Evolutionary conservation across 1,139 yeast species (phyloP).

Genomic region (Geotrichum phurueaensis): DNA sequence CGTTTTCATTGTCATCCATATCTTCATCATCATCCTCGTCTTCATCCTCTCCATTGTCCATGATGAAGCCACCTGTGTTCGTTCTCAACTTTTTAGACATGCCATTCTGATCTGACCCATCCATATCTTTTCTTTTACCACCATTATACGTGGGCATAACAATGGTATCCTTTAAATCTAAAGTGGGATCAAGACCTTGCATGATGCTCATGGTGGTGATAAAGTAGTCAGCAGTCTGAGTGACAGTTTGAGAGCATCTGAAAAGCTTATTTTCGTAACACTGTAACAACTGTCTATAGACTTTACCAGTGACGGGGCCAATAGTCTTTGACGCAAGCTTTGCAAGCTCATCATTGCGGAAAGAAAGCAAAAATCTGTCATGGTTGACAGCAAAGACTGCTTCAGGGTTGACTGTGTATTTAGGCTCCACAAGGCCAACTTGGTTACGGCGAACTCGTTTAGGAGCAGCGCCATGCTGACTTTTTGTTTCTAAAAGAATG

Average conservation of each 20-base stretch:
- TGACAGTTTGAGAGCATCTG: conserved; percentile 28
- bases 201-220: conserved; percentile 34
- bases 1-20: conserved; percentile 24
- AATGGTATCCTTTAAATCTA: conserved; percentile 29
- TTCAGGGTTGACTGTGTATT: conserved; percentile 26
- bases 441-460: conserved; percentile 11
- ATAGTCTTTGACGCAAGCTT: conserved; percentile 61
- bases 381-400: conserved; percentile 59
- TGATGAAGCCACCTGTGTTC: conserved; percentile 17
- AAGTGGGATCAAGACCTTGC: conserved; percentile 26
- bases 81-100: conserved; percentile 11
- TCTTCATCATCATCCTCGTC: conserved; percentile 23
- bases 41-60: conserved; percentile 23
- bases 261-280: conserved; percentile 45
- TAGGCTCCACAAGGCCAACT: conserved; percentile 8
- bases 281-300: conserved; percentile 56
- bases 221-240: conserved; percentile 28
- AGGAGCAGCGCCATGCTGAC: conserved; percentile 23
- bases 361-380: conserved; percentile 58
- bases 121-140: conserved; percentile 6
- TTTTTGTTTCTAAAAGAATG: conserved; percentile 17
- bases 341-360: conserved; percentile 59
- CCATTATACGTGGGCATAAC: conserved; percentile 10
- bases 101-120: conserved; percentile 15
- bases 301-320: conserved; percentile 61